Conservation (phyloP, 352 stramenopile species). For the Aphanomyces cochlioides region DNA sequence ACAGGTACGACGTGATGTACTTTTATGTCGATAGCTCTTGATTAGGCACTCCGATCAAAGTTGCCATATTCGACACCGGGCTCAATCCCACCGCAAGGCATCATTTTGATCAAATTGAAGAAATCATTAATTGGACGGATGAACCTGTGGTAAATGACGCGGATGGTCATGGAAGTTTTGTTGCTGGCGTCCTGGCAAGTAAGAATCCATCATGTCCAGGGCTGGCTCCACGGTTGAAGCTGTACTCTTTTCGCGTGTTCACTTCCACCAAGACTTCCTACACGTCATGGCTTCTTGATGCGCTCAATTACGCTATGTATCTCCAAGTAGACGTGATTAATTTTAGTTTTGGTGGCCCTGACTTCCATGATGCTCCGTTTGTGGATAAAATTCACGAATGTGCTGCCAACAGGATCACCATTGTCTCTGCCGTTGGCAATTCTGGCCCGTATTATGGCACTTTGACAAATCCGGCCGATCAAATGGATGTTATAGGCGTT, state of each 20-base stretch:
- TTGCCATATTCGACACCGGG: slow-evolving; percentile 86
- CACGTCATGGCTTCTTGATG: slow-evolving; percentile 88
- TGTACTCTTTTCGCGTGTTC: slow-evolving; percentile 85
- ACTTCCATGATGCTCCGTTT: slow-evolving; percentile 83
- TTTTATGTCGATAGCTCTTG: not conserved
- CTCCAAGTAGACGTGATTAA: slow-evolving; percentile 78
- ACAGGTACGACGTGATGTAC: not conserved
- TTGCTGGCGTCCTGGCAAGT: slow-evolving; percentile 68
- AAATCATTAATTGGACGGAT: slow-evolving; percentile 85
- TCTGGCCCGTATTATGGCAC: slow-evolving; percentile 79
- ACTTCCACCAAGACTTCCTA: slow-evolving; percentile 81
- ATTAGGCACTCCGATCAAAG: slow-evolving; percentile 61
- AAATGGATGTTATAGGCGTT: slow-evolving; percentile 81
- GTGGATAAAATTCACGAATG: slow-evolving; percentile 86
- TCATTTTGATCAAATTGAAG: slow-evolving; percentile 57
- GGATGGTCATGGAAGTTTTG: slow-evolving; percentile 82
- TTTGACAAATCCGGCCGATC: slow-evolving; percentile 80
- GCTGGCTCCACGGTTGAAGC: slow-evolving; percentile 66
- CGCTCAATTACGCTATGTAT: slow-evolving; percentile 86
- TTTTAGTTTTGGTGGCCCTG: slow-evolving; percentile 76
- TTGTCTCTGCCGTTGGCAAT: slow-evolving; percentile 84
- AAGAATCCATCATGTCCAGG: slow-evolving; percentile 59
- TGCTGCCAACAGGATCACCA: slow-evolving; percentile 66
- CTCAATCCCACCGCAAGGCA: slow-evolving; percentile 35
- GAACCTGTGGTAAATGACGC: slow-evolving; percentile 69